Percentiles rank a stretch among this genome's conserved stretches.
These are phyloP conservation scores for Tripterygium wilfordii DNA, from an alignment of 177 flowering plant genomes.

Conservation along the genomic window DNA sequence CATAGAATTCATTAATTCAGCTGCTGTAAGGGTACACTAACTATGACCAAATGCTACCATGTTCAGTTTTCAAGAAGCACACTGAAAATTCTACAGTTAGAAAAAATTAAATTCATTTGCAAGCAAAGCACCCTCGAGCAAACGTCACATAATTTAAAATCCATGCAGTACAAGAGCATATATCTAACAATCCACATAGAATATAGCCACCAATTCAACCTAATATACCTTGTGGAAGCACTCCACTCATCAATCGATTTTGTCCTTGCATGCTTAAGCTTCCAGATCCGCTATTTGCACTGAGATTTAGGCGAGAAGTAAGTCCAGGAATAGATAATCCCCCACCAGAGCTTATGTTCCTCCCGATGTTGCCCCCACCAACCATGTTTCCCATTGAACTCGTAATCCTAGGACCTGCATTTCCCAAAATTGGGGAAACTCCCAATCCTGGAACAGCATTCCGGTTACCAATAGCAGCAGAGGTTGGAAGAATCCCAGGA, in stretches of 20 bases:
- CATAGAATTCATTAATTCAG: too few species aligned
- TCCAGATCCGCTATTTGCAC: conserved; percentile 70
- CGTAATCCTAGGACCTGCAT: conserved; percentile 76
- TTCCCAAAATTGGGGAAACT: conserved; percentile 83
- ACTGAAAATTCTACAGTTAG: too few species aligned
- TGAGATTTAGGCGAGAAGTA: conserved; percentile 73
- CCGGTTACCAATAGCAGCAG: conserved; percentile 65
- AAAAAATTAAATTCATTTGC: too few species aligned
- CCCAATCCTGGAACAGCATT: conserved; percentile 84
- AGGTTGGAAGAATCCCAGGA: conserved; percentile 74
- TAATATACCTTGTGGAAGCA: conserved; percentile 92
- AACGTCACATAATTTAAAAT: too few species aligned
- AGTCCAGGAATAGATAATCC: conserved; percentile 81
- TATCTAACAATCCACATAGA: too few species aligned
- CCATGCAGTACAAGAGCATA: too few species aligned
- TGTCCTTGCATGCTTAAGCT: conserved; percentile 69
- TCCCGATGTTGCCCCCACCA: conserved; percentile 78
- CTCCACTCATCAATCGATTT: conserved; percentile 76
- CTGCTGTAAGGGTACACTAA: too few species aligned
- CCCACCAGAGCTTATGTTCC: conserved; percentile 76
- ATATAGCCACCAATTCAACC: too few species aligned
- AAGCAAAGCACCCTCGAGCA: too few species aligned
- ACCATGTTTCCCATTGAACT: conserved; percentile 84
- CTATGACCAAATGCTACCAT: too few species aligned
- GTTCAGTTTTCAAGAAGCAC: too few species aligned